A percentile compares a stretch with the other conserved stretches of the same genome.
phyloP scores from a whole-genome alignment of 352 stramenopile species.

The Peronospora farinosa region DNA sequence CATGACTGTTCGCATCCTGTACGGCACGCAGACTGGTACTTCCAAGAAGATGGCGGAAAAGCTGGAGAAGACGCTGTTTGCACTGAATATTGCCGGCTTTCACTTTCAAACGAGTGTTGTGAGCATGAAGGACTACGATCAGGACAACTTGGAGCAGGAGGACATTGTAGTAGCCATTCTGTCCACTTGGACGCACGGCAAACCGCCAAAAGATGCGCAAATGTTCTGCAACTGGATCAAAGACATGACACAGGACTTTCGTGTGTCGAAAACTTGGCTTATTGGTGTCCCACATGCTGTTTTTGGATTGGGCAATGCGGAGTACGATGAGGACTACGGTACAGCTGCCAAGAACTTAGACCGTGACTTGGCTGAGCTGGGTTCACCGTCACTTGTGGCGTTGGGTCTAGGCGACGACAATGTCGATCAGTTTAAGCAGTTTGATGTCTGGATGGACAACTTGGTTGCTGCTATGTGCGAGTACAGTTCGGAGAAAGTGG shows the following conservation, averaged over 20 bases:
- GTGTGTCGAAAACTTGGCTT: constrained; percentile 80
- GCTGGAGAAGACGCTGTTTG: constrained; percentile 74
- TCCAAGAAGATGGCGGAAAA: constrained; percentile 72
- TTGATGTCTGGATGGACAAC: constrained; percentile 78
- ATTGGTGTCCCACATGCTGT: constrained; percentile 64
- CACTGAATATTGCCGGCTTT: constrained; percentile 70
- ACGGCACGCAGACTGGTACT: constrained; percentile 80
- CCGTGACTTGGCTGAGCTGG: constrained; percentile 48
- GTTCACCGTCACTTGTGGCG: constrained; percentile 51
- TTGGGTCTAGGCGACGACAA: constrained; percentile 78
- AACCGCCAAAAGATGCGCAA: constrained; percentile 62
- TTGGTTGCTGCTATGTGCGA: constrained; percentile 74
- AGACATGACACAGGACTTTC: constrained; percentile 87
- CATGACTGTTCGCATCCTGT: constrained; percentile 74
- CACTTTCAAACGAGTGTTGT: constrained; percentile 81
- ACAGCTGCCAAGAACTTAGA: constrained; percentile 75
- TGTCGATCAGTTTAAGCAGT: constrained; percentile 76
- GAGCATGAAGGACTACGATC: constrained; percentile 85
- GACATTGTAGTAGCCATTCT: constrained; percentile 75
- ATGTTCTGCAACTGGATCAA: constrained; percentile 83
- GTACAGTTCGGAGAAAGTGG: constrained; percentile 42
- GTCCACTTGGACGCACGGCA: constrained; percentile 81
- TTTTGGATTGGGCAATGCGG: constrained; percentile 81
- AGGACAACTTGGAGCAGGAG: constrained; percentile 87
- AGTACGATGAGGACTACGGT: constrained; percentile 86